Conservation (phyloP, 192 early-diverging fungal species). For the Coemansia sp. region DNA sequence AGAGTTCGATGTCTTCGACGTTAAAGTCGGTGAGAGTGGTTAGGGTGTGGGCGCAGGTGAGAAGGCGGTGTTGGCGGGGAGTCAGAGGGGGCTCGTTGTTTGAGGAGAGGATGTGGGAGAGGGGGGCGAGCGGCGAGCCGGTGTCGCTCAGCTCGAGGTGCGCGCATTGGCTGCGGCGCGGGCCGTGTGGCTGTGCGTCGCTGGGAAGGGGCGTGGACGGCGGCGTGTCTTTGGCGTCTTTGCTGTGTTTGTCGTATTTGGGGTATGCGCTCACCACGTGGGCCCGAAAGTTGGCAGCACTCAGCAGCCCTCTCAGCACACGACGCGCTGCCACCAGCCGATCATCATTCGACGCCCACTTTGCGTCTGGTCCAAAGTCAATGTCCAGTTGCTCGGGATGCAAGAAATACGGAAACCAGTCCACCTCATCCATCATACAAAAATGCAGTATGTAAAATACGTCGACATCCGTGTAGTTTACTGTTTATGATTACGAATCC, state of each 20-base stretch:
- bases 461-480: neutral
- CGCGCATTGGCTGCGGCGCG: conserved; percentile 31
- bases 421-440: conserved; percentile 14
- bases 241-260: conserved; percentile 10
- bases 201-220: conserved; percentile 29
- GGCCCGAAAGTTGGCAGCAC: conserved; percentile 37
- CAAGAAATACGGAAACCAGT: conserved; percentile 48
- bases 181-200: neutral
- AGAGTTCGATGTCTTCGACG: conserved; percentile 30
- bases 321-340: conserved; percentile 18
- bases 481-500: neutral
- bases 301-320: conserved; percentile 30
- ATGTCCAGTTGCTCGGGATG: conserved; percentile 28
- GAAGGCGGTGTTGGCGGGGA: conserved; percentile 23
- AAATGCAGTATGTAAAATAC: neutral
- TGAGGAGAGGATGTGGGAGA: conserved; percentile 11
- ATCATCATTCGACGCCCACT: conserved; percentile 3
- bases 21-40: conserved; percentile 16
- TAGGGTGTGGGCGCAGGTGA: conserved; percentile 15
- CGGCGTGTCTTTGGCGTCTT: conserved; percentile 18
- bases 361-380: conserved; percentile 22
- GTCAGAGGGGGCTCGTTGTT: conserved; percentile 20
- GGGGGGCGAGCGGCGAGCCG: conserved; percentile 18
- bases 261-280: conserved; percentile 45
- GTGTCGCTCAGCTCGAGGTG: conserved; percentile 12